Evolutionary conservation across 2,329 filamentous ascomycete genomes (phyloP), one percentile per base, ranked within the genome.

Genomic region (Xylariomycetidae sp.): DNA sequence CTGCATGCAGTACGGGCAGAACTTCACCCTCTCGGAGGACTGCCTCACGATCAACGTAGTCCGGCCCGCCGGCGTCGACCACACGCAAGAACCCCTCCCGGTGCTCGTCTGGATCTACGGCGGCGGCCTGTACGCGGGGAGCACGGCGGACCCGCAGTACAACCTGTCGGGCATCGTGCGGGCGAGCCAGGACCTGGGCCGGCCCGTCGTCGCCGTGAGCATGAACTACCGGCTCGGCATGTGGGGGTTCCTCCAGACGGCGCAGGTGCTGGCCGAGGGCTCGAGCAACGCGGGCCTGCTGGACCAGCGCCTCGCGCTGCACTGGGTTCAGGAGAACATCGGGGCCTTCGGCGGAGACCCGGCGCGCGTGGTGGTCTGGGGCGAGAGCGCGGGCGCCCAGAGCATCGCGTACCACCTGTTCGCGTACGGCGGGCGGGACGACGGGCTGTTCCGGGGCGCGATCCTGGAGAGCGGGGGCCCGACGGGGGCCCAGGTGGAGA

Each of bases 141-240:
- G 66, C 51, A 51, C 66, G 44, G 45, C 58, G 40, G 74, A 79
- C 39, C 61, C 69, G 5, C 69, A 77, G 34, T 84, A 84, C 51
- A 83, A 84, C 46, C 63, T 82, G 22, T 77, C 74, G 15, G 76
- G 71, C 30, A 72, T 83, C 29, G 73, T 84, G 6, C 57, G 67
- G 27, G 66, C 71, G 16, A 66, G 70, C 6, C 66, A 70, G 25
- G 56, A 67, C 4, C 66, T 75, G 15, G 63, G 62, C 25, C 67
- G 72, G 44, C 73, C 72, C 0, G 61, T 80, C 25, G 64, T 79
- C 12, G 69, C 61, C 1, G 69, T 76, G 3, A 67, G 63, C 27
- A 60, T 77, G 44, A 76, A 76, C 45, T 77, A 76, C 40, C 63
- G 72, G 10, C 55, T 74, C 6, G 66, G 62, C 5, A 63, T 68